These are phyloP conservation scores for Podila clonocystis DNA, from an alignment of 192 early-diverging fungal genomes.

Conservation along the genomic window DNA sequence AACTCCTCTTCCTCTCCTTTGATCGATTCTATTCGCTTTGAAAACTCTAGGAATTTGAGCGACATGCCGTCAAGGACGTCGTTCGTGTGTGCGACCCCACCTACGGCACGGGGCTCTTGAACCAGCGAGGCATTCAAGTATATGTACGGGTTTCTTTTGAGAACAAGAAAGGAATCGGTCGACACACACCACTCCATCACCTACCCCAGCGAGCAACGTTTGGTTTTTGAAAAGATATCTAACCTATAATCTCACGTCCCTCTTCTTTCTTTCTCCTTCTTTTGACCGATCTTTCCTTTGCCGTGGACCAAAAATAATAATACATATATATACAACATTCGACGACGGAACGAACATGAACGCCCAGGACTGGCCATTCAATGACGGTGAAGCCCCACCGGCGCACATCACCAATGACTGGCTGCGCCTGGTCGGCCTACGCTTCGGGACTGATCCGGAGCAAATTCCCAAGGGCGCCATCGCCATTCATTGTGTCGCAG, in stretches of 20 bases:
- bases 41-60: slow-evolving; percentile 69
- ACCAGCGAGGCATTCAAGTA: slow-evolving; percentile 68
- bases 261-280: background rate
- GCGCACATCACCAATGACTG: slow-evolving; percentile 67
- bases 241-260: background rate
- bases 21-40: slow-evolving; percentile 1
- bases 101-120: slow-evolving; percentile 67
- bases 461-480: slow-evolving; percentile 50
- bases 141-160: slow-evolving; percentile 69
- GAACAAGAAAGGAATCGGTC: too few relatives aligned
- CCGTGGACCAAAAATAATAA: background rate
- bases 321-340: background rate
- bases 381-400: slow-evolving; percentile 78
- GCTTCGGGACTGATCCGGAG: slow-evolving; percentile 52
- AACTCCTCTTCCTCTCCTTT: slow-evolving; percentile 3
- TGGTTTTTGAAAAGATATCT: too few relatives aligned
- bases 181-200: too few relatives aligned
- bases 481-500: slow-evolving; percentile 84
- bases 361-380: slow-evolving; percentile 71
- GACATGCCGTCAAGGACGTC: slow-evolving; percentile 74
- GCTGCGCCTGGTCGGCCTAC: slow-evolving; percentile 69
- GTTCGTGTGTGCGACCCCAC: slow-evolving; percentile 90
- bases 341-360: background rate
- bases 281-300: background rate
- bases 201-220: too few relatives aligned